Conservation (phyloP, 495 filamentous ascomycete genomes). For the Aspergillus bridgeri region DNA sequence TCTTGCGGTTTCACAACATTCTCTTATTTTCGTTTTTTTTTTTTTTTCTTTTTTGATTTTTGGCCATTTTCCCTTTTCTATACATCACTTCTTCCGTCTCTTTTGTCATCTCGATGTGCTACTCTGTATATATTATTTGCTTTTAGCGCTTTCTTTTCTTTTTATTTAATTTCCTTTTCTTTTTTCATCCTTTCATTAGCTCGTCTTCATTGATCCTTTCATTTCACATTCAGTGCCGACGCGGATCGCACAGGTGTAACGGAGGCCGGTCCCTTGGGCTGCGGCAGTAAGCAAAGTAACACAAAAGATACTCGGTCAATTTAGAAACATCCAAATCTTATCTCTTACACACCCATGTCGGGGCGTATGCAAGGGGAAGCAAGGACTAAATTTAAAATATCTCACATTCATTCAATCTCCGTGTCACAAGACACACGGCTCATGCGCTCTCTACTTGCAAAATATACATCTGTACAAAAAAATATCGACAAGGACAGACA, state of each 20-base stretch:
- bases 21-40: neutral
- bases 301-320: neutral
- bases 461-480: conserved; percentile 41
- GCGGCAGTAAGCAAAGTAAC: neutral
- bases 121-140: neutral
- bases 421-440: conserved; percentile 16
- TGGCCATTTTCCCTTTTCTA: neutral
- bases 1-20: too few species aligned
- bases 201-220: neutral
- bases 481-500: conserved; percentile 14
- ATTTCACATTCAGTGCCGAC: neutral
- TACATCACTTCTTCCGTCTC: too few species aligned
- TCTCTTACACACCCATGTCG: neutral
- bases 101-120: neutral
- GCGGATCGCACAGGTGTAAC: neutral
- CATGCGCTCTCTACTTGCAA: conserved; percentile 24
- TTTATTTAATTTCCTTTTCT: neutral
- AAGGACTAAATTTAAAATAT: conserved; percentile 1
- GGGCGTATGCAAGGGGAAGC: neutral
- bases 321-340: neutral
- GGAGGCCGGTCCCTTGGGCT: neutral
- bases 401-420: conserved; percentile 16
- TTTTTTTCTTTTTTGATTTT: conserved; percentile 6
- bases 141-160: neutral
- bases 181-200: neutral